A percentile compares a stretch with the other conserved stretches of the same genome.
These are phyloP conservation scores for Ulota crispa DNA, from an alignment of 225 moss, liverwort and hornwort species.

Conservation along the genomic window DNA sequence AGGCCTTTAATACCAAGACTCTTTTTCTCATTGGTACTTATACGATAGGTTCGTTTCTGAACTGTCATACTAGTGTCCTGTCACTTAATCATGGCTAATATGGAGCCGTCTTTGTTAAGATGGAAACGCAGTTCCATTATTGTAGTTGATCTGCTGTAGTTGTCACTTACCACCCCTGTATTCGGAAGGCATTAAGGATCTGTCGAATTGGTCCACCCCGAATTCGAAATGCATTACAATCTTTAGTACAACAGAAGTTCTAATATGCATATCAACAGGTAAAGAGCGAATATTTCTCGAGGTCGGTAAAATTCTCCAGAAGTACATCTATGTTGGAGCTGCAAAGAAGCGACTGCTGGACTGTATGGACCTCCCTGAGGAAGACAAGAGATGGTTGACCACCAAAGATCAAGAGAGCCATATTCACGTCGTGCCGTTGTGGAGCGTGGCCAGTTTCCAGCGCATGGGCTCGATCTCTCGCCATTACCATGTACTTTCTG, in stretches of 20 bases:
- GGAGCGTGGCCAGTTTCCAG: constrained; percentile 99
- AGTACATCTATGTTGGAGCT: constrained; percentile 80
- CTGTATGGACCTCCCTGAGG: constrained; percentile 80
- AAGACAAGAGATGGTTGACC: constrained; percentile 83
- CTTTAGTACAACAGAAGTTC: neutral
- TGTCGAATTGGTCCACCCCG: neutral
- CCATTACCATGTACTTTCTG: constrained; percentile 70
- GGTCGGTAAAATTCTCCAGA: constrained; percentile 83
- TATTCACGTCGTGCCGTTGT: constrained; percentile 96
- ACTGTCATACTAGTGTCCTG: neutral
- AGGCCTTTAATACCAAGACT: constrained; percentile 82
- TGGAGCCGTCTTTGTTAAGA: neutral
- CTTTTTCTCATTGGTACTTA: constrained; percentile 98
- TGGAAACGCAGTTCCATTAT: neutral
- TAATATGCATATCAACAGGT: constrained; percentile 47
- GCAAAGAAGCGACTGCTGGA: constrained; percentile 79
- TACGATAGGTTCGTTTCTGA: constrained; percentile 65
- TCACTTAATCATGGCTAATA: neutral
- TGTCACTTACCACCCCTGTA: neutral
- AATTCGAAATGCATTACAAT: neutral
- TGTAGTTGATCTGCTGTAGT: neutral
- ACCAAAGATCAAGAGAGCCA: constrained; percentile 81
- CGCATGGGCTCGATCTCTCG: constrained; percentile 93
- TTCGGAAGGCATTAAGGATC: neutral
- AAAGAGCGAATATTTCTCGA: constrained; percentile 93